Evolutionary conservation across 2,329 filamentous ascomycete genomes (phyloP).

Genomic region (Monilinia fructigena): DNA sequence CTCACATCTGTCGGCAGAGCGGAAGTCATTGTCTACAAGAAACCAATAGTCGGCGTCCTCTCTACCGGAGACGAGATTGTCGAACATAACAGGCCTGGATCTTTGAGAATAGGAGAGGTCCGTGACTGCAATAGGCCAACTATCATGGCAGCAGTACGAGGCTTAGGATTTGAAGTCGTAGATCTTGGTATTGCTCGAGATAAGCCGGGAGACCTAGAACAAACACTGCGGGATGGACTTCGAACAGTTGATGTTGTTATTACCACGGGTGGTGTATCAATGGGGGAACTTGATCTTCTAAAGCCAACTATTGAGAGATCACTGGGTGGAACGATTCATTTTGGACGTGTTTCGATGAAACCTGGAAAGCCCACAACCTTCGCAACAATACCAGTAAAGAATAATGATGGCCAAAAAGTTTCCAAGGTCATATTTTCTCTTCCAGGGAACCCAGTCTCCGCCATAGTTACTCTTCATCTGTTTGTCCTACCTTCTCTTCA

Average conservation of each 20-base stretch:
- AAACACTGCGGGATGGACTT: slow-evolving; percentile 72
- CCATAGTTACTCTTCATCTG: slow-evolving; percentile 88
- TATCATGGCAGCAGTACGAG: slow-evolving; percentile 71
- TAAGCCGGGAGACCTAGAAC: slow-evolving; percentile 70
- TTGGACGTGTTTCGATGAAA: slow-evolving; percentile 96
- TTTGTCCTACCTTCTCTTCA: slow-evolving; percentile 90
- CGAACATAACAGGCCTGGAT: slow-evolving; percentile 61
- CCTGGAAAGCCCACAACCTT: slow-evolving; percentile 98
- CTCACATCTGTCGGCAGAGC: slow-evolving; percentile 79
- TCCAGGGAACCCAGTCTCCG: slow-evolving; percentile 90
- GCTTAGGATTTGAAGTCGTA: slow-evolving; percentile 73
- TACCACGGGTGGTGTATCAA: slow-evolving; percentile 91
- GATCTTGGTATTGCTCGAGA: slow-evolving; percentile 86
- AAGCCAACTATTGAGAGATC: slow-evolving; percentile 93
- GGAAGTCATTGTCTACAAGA: slow-evolving; percentile 69
- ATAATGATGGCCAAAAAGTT: slow-evolving; percentile 56
- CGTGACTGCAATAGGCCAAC: slow-evolving; percentile 91
- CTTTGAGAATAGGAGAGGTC: slow-evolving; percentile 76
- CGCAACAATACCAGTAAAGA: slow-evolving; percentile 74
- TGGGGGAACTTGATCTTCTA: slow-evolving; percentile 95
- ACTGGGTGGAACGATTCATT: slow-evolving; percentile 90
- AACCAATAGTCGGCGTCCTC: slow-evolving; percentile 78
- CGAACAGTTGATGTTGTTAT: slow-evolving; percentile 77
- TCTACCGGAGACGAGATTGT: slow-evolving; percentile 96
- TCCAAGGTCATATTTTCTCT: slow-evolving; percentile 80